Evolutionary conservation across 176 grass and related monocot species (phyloP).

Genomic region (Typha latifolia): DNA sequence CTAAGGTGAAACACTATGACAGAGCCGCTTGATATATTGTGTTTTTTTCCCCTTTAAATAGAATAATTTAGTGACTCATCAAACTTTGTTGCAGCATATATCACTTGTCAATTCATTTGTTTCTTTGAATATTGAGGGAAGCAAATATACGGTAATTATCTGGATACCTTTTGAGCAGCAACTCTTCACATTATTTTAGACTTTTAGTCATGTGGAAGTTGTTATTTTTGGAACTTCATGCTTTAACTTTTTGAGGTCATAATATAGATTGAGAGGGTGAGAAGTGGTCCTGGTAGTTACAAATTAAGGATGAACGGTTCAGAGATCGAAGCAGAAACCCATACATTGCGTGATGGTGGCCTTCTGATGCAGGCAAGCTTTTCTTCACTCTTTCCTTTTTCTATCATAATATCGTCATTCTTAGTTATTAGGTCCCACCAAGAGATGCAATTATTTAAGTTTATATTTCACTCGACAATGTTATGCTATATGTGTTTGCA

Average conservation of each 20-base stretch:
- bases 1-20: conserved; percentile 53
- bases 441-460: too few species aligned
- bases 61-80: conserved; percentile 7
- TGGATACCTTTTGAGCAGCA: conserved; percentile 21
- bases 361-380: conserved; percentile 94
- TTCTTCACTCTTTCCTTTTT: conserved; percentile 3
- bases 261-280: conserved; percentile 68
- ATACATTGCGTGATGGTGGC: conserved; percentile 85
- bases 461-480: too few species aligned
- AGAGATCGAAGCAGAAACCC: conserved; percentile 85
- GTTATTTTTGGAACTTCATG: conserved; percentile 12
- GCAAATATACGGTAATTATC: conserved; percentile 86
- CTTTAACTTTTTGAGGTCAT: conserved; percentile 20
- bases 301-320: conserved; percentile 87
- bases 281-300: conserved; percentile 87
- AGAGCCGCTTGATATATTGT: neutral
- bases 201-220: neutral
- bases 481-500: too few species aligned
- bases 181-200: conserved; percentile 16
- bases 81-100: conserved; percentile 75
- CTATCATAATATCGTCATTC: neutral
- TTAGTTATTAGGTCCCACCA: neutral
- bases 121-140: conserved; percentile 91
- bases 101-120: conserved; percentile 96
- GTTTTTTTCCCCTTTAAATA: neutral